Evolutionary conservation across 768 basidiomycete genomes (phyloP).

Genomic region (Russula dissimulans): DNA sequence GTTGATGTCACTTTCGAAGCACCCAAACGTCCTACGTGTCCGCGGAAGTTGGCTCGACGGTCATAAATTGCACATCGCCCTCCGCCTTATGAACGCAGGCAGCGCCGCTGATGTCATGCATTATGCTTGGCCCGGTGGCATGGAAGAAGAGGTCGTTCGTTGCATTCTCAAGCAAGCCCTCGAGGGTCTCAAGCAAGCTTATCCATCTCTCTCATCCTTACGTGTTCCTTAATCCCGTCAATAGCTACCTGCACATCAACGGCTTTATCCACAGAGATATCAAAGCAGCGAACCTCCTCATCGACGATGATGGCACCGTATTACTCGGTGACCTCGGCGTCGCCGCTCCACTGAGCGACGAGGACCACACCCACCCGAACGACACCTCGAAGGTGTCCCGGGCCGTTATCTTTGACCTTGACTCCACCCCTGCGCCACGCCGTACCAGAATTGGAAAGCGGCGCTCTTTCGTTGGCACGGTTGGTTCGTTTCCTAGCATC

Average conservation of each 20-base stretch:
- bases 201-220: slow-evolving; percentile 16
- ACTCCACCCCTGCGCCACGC: slow-evolving; percentile 2
- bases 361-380: slow-evolving; percentile 31
- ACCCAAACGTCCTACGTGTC: slow-evolving; percentile 88
- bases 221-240: neutral
- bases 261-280: slow-evolving; percentile 90
- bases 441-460: slow-evolving; percentile 60
- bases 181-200: slow-evolving; percentile 71
- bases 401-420: slow-evolving; percentile 29
- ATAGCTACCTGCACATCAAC: slow-evolving; percentile 78
- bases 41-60: slow-evolving; percentile 84
- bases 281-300: slow-evolving; percentile 88
- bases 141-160: slow-evolving; percentile 83
- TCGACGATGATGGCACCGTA: slow-evolving; percentile 86
- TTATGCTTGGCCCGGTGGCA: slow-evolving; percentile 79
- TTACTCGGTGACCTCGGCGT: slow-evolving; percentile 90
- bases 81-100: slow-evolving; percentile 85
- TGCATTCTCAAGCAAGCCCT: slow-evolving; percentile 81
- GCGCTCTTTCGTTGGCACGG: slow-evolving; percentile 89
- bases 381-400: slow-evolving; percentile 18
- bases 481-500: slow-evolving; percentile 27
- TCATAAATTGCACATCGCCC: slow-evolving; percentile 75
- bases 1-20: slow-evolving; percentile 86
- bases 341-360: slow-evolving; percentile 73
- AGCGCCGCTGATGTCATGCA: slow-evolving; percentile 79